Base-by-base conservation (phyloP, 768 basidiomycete genomes). In the Naganishia randhawae region DNA sequence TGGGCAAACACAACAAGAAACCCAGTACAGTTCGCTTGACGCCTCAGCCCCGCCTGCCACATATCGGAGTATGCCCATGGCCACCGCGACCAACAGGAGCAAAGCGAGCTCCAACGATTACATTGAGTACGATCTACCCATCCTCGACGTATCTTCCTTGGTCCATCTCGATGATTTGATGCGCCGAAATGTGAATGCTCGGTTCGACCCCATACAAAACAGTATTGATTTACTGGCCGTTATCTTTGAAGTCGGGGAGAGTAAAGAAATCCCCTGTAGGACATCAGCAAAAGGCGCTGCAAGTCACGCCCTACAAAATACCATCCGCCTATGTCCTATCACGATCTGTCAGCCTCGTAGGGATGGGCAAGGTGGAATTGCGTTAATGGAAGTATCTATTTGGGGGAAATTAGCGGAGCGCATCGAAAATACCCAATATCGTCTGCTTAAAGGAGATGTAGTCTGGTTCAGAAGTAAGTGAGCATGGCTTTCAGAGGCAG, bases 401-500 rank as follows among this genome's bases (percentile, higher is more conserved):
- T 41, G 41, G 66, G 54, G 66, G 31, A 41, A 55, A 41, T 19
- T 67, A 19, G 32, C 55, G 37, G 66, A 55, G 33, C 33, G 54
- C 19, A 33, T 55, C 3, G 31, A 39, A 5, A 31, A 31, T 17
- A 42, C 42, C 13, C 42, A 55, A 11, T 25, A 61, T 55, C 52
- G 54, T 1, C 41, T 67, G 2, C 33, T 50, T 8, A 51, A 45
- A 16, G 66, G 66, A 16, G 66, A 67, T 55, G 54, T 67, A 9
- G 54, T 67, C 32, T 67, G 66, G 66, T 33, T 67, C 31, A 61
- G 50, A 25, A 57, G 65, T 66, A 33, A 33, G 65, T 55, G n/a
- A 22, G n/a, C 27, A 22, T 13, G 8, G 2, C n/a, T 55, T 17
- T 33, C 51, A 29, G 51, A 32, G 25, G 4, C 1, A 16, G 29